These are phyloP conservation scores for Ceratobasidium theobromae DNA, from an alignment of 1,284 basidiomycete genomes.

Conservation along the genomic window DNA sequence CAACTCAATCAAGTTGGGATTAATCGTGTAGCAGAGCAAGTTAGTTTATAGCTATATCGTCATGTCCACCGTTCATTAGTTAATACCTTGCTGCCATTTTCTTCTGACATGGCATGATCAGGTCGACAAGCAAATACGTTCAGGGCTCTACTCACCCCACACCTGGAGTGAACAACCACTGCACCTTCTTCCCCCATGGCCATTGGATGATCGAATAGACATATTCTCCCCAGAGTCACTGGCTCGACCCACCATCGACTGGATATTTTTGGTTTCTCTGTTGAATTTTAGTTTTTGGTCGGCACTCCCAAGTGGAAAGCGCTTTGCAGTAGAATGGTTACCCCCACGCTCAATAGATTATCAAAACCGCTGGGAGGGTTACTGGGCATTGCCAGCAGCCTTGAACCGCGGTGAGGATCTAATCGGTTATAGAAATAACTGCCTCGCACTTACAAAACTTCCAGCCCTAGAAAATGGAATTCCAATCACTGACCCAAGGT, in stretches of 20 bases:
- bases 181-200: conserved; percentile 67
- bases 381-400: conserved; percentile 79
- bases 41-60: neutral
- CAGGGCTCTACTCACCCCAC: conserved; percentile 68
- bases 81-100: neutral
- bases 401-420: conserved; percentile 66
- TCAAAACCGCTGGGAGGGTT: conserved; percentile 62
- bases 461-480: conserved; percentile 61
- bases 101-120: conserved; percentile 39
- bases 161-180: conserved; percentile 77
- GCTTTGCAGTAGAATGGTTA: conserved; percentile 73
- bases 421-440: neutral
- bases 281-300: conserved; percentile 90
- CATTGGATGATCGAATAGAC: conserved; percentile 44
- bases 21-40: conserved; percentile 23
- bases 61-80: neutral
- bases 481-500: conserved; percentile 71
- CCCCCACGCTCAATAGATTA: conserved; percentile 43
- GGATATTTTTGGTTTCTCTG: conserved; percentile 81
- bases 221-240: conserved; percentile 50
- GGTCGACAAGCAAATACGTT: conserved; percentile 59
- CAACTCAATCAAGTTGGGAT: conserved; percentile 13
- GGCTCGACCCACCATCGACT: conserved; percentile 63
- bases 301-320: conserved; percentile 49
- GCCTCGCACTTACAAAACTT: conserved; percentile 39